These are phyloP conservation scores for Apiospora koreana DNA, from an alignment of 2,329 filamentous ascomycete species.

Conservation along the genomic window DNA sequence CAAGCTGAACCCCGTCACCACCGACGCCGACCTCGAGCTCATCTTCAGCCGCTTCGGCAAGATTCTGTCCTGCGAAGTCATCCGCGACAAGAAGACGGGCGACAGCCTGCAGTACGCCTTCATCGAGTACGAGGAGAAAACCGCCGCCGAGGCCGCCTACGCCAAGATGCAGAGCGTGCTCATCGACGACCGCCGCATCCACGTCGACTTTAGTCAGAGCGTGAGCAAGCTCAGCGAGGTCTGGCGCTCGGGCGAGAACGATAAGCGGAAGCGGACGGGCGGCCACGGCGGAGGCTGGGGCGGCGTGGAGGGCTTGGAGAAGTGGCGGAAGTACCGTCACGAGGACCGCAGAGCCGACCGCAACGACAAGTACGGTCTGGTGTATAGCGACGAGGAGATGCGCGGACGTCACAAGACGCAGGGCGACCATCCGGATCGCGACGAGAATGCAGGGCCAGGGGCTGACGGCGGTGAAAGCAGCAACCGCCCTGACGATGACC, in stretches of 20 bases:
- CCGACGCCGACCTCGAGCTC: constrained; percentile 89
- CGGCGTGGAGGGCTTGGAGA: constrained; percentile 84
- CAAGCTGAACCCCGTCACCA: constrained; percentile 96
- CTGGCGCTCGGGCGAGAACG: constrained; percentile 85
- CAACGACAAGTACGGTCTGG: constrained; percentile 69
- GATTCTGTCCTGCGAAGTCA: constrained; percentile 94
- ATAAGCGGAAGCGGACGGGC: constrained; percentile 63
- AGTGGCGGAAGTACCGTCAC: constrained; percentile 79
- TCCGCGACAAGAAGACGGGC: constrained; percentile 88
- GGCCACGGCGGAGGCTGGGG: constrained; percentile 75
- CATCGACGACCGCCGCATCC: constrained; percentile 95
- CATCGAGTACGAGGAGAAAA: constrained; percentile 92
- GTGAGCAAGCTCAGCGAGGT: constrained; percentile 84
- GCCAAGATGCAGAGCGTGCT: constrained; percentile 98
- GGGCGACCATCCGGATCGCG: constrained; percentile 24
- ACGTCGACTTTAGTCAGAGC: constrained; percentile 98
- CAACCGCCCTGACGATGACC: constrained; percentile 29
- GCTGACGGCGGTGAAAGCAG: constrained; percentile 21
- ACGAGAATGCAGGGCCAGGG: constrained; percentile 25
- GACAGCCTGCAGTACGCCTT: constrained; percentile 98
- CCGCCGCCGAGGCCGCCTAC: constrained; percentile 91
- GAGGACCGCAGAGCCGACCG: constrained; percentile 47
- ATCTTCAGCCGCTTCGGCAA: constrained; percentile 97
- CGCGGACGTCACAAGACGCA: constrained; percentile 49
- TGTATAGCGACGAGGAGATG: constrained; percentile 76